These are phyloP conservation scores for Truncatella angustata DNA, from an alignment of 2,329 filamentous ascomycete species.

Conservation along the genomic window DNA sequence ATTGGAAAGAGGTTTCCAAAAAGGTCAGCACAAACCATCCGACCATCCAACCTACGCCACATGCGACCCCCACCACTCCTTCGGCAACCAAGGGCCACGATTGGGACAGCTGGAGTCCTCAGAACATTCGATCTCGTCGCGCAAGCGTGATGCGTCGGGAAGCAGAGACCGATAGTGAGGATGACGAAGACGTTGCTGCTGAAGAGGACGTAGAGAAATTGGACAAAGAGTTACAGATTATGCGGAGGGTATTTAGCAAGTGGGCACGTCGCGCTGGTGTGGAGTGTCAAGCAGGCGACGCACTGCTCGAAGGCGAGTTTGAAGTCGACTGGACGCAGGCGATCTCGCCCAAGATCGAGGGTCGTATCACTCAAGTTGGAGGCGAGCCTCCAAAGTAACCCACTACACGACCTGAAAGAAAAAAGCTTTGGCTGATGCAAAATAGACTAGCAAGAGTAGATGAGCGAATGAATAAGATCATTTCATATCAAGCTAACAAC, in stretches of 20 bases:
- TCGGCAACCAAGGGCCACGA: constrained; percentile 16
- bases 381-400: neutral
- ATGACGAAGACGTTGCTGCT: constrained; percentile 20
- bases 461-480: no score
- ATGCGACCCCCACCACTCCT: constrained; percentile 15
- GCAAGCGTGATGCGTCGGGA: constrained; percentile 31
- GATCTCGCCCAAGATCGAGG: constrained; percentile 75
- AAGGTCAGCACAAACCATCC: constrained; percentile 54
- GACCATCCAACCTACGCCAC: constrained; percentile 35
- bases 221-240: constrained; percentile 59
- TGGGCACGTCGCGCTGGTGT: constrained; percentile 72
- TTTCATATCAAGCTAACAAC: no score
- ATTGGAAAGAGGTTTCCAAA: constrained; percentile 67
- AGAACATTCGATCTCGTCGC: constrained; percentile 33
- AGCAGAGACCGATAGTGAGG: constrained; percentile 33
- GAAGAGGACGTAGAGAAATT: constrained; percentile 40
- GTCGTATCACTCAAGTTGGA: constrained; percentile 60
- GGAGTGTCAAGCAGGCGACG: constrained; percentile 48
- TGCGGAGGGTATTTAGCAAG: constrained; percentile 67
- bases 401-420: neutral
- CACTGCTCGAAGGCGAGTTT: constrained; percentile 56
- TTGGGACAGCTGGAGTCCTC: constrained; percentile 38
- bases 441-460: neutral
- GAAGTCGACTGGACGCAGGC: constrained; percentile 76
- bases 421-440: neutral